These are phyloP conservation scores for Diaporthe sp. DNA, from an alignment of 2,329 filamentous ascomycete genomes.

Conservation along the genomic window DNA sequence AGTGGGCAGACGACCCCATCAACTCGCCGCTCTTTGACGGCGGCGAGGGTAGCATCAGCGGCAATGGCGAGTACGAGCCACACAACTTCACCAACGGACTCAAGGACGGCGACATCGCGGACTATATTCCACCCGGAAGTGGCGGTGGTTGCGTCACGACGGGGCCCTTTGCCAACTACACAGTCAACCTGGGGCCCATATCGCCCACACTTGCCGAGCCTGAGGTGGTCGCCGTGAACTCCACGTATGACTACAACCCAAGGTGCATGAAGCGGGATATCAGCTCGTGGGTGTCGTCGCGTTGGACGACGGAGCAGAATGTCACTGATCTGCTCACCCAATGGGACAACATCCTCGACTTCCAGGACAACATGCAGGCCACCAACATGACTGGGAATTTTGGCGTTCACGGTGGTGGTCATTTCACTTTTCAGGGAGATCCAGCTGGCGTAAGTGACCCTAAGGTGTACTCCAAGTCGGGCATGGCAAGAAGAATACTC, in stretches of 20 bases:
- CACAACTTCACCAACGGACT: conserved; percentile 47
- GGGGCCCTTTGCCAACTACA: conserved; percentile 46
- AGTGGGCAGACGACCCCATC: conserved; percentile 46
- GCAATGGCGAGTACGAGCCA: conserved; percentile 45
- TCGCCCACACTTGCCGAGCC: conserved; percentile 43
- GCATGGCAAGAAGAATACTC: neutral
- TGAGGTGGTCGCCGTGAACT: conserved; percentile 39
- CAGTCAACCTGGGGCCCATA: conserved; percentile 28
- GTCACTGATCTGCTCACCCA: neutral
- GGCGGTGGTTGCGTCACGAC: conserved; percentile 58
- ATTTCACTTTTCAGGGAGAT: conserved; percentile 26
- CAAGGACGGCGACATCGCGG: conserved; percentile 44
- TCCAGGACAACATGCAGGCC: conserved; percentile 37
- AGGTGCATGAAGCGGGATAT: conserved; percentile 37
- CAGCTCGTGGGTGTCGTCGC: conserved; percentile 36
- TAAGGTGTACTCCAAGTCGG: neutral
- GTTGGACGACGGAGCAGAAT: conserved; percentile 14
- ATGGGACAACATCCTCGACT: conserved; percentile 38
- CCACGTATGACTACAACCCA: conserved; percentile 25
- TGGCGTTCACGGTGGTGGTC: conserved; percentile 37
- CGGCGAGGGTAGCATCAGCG: conserved; percentile 10
- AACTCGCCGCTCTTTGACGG: conserved; percentile 33
- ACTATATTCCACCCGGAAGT: conserved; percentile 58
- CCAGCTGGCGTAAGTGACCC: neutral
- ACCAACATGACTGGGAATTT: neutral